Percentiles rank a stretch among this genome's conserved stretches.
Conservation (phyloP, 2,329 filamentous ascomycete genomes). For the Fusarium tupiense region DNA sequence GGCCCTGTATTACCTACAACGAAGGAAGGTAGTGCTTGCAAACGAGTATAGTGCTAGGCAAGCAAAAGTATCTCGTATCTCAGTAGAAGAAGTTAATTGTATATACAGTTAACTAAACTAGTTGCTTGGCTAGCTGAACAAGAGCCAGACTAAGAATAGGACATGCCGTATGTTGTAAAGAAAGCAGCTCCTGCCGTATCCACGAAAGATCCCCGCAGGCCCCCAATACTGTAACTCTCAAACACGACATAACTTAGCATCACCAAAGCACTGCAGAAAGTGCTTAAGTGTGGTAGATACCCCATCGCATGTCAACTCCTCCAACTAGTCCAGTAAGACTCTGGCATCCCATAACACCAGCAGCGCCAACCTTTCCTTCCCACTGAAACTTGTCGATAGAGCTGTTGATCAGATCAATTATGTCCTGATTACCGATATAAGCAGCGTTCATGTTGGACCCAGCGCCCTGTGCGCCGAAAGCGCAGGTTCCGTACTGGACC, state of each 20-base stretch:
- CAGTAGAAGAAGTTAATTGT: neutral
- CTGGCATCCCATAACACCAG: neutral
- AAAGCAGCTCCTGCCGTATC: neutral
- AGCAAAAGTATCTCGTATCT: rapidly evolving
- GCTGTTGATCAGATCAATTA: neutral
- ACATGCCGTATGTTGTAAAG: neutral
- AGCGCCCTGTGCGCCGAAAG: neutral
- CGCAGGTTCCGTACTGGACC: neutral
- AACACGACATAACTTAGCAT: rapidly evolving
- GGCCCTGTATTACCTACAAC: rapidly evolving
- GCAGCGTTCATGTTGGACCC: neutral
- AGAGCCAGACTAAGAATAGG: neutral
- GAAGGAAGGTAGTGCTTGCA: neutral
- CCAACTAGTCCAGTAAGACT: neutral
- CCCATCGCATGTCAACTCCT: neutral
- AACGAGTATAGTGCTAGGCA: rapidly evolving
- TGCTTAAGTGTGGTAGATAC: neutral
- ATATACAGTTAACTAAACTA: neutral
- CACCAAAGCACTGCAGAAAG: no score
- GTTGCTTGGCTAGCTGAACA: neutral
- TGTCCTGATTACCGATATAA: neutral
- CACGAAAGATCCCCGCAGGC: no score
- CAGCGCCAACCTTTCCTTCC: neutral
- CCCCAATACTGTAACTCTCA: neutral
- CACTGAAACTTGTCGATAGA: neutral